Conservation (phyloP, 1,139 yeast species). For the Zygosaccharomyces sapae region DNA sequence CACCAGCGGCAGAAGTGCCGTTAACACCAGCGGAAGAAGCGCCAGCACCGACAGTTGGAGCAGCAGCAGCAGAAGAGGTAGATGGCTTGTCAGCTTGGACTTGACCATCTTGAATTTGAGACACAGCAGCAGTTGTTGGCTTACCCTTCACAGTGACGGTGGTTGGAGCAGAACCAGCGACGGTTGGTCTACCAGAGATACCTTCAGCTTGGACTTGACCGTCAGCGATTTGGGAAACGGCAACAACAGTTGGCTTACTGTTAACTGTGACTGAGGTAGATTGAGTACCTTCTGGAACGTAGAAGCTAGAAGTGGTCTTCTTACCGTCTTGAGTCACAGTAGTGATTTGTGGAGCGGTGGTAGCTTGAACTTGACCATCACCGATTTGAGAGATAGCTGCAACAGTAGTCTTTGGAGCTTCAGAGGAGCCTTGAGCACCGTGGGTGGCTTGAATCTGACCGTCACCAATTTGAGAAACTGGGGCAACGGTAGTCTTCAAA, state of each 20-base stretch:
- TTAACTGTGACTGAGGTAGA: too few relatives aligned
- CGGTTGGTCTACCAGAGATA: constrained; percentile 36
- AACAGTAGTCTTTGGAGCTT: too few relatives aligned
- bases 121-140: constrained; percentile 39
- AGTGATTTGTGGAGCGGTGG: too few relatives aligned
- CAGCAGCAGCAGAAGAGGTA: constrained; percentile 34
- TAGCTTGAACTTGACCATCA: too few relatives aligned
- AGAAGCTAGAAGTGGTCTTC: constrained; percentile 15
- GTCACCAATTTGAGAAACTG: too few relatives aligned
- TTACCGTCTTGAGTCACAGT: constrained; percentile 29
- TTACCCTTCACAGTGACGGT: constrained; percentile 20
- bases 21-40: too few relatives aligned
- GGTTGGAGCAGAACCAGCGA: constrained; percentile 39
- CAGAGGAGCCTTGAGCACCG: too few relatives aligned
- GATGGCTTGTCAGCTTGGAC: constrained; percentile 40
- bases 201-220: constrained; percentile 62
- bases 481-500: constrained; percentile 36
- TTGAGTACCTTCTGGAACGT: too few relatives aligned
- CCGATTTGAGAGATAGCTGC: too few relatives aligned
- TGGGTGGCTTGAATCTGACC: too few relatives aligned
- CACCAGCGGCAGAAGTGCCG: too few relatives aligned
- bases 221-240: constrained; percentile 52
- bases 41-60: constrained; percentile 30
- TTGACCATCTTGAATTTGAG: constrained; percentile 21
- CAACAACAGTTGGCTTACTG: constrained; percentile 43